A percentile compares a stretch with the other conserved stretches of the same genome.
Conservation (phyloP, 371 early-diverging fungal species). For the Coemansia sp. region DNA sequence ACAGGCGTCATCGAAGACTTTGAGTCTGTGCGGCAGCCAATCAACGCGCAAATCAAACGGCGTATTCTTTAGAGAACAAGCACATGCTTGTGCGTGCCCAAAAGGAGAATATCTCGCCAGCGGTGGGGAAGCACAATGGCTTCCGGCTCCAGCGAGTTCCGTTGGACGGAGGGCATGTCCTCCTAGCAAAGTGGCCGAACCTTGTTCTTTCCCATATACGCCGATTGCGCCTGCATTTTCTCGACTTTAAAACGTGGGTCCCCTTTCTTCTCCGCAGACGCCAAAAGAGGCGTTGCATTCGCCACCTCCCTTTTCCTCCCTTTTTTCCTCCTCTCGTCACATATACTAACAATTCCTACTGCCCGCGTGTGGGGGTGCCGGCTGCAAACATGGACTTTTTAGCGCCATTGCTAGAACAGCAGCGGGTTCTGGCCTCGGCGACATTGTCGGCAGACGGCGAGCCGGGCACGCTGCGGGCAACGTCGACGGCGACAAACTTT, state of each 20-base stretch:
- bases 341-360: background rate
- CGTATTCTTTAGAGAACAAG: constrained; percentile 5
- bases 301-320: no score
- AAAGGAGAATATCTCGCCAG: constrained; percentile 1
- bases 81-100: constrained; percentile 2
- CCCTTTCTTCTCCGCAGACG: background rate
- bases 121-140: background rate
- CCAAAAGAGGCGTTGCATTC: background rate
- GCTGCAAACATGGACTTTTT: constrained; percentile 24
- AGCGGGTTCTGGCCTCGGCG: constrained; percentile 4
- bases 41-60: constrained; percentile 5
- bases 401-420: constrained; percentile 27
- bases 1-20: background rate
- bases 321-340: no score
- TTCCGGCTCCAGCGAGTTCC: no score
- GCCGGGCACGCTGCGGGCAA: constrained; percentile 11
- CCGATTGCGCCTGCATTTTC: background rate
- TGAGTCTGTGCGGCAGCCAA: constrained; percentile 1
- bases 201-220: no score
- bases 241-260: background rate
- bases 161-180: no score
- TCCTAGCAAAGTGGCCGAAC: background rate
- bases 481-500: constrained; percentile 56
- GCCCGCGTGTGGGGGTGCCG: background rate
- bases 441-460: constrained; percentile 16